Conservation (phyloP, 176 grass and related monocot genomes). For the Melocanna baccifera region DNA sequence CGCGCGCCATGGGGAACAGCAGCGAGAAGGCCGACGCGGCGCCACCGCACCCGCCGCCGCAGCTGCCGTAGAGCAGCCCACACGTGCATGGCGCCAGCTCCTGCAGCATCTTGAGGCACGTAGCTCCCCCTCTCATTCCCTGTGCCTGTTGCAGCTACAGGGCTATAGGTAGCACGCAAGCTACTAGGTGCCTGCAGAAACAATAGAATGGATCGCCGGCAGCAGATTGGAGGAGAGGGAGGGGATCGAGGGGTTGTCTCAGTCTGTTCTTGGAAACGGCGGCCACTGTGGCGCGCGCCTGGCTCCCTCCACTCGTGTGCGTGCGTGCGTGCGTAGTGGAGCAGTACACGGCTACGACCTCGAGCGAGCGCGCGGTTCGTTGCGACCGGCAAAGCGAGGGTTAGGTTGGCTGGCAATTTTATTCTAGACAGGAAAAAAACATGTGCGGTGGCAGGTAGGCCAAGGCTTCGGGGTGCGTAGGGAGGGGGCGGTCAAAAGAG, state of each 20-base stretch:
- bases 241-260: slow-evolving; percentile 14
- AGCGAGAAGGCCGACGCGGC: slow-evolving; percentile 32
- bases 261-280: not conserved
- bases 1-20: slow-evolving; percentile 32
- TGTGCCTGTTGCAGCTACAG: not conserved
- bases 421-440: too few relatives aligned
- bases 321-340: too few relatives aligned
- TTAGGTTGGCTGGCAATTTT: too few relatives aligned
- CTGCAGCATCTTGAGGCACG: slow-evolving; percentile 29
- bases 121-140: not conserved
- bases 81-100: slow-evolving; percentile 47
- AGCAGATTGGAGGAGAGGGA: not conserved
- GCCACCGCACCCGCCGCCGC: slow-evolving; percentile 38
- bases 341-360: not conserved
- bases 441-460: too few relatives aligned
- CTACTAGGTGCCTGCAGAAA: not conserved
- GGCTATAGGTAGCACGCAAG: not conserved
- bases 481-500: slow-evolving; percentile 22
- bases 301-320: not conserved
- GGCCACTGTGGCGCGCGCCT: not conserved
- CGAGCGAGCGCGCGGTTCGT: not conserved
- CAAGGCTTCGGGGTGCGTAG: too few relatives aligned
- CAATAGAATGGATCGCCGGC: not conserved
- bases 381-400: not conserved
- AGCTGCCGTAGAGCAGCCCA: slow-evolving; percentile 22